Base-by-base conservation (phyloP, 169 alveolate genomes). In the Plasmodium berghei region DNA sequence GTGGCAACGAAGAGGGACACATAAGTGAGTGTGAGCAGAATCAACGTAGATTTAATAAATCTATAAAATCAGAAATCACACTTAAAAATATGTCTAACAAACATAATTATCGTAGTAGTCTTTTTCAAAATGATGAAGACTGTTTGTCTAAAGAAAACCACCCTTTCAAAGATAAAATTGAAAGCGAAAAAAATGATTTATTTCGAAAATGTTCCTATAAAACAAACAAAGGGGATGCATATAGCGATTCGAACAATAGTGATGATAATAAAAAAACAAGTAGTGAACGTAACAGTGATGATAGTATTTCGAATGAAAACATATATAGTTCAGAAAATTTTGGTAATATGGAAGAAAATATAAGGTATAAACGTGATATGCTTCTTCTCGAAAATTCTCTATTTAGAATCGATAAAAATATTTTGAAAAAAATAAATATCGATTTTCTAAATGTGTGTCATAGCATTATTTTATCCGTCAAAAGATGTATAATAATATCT, bases 341-440 rank as follows among this genome's bases (percentile, higher is more conserved):
- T 52, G 69, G 46, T 1, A 48, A 24, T 52, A 46, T 5, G 9
- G 70, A 49, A 18, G 52, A 24, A 34, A 12, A 70, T 22, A 10
- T 48, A 18, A 1, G 20, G 6, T 10, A 42, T 10, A 34, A 70
- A 20, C 16, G 34, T 16, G 91, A 86, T 55, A 86, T 86, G 91
- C 91, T 87, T 0, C n/a, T 86, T 70, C 72, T 86, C 48, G 91
- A 71, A 61, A 69, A 86, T 59, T 86, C 91, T 5, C 18, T 26
- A 24, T 73, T 86, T 70, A 55, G 63, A 14, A 58, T 86, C 16
- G 72, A 22, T 49, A 69, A 55, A 56, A 55, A 67, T 22, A 62
- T 20, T 16, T 14, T 71, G 40, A 40, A 86, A 49, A 42, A 14
- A 56, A 70, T 52, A 59, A 71, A 86, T 66, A 62, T 86, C 12